These are phyloP conservation scores for Neonectria punicea DNA, from an alignment of 2,329 filamentous ascomycete species.

Conservation along the genomic window DNA sequence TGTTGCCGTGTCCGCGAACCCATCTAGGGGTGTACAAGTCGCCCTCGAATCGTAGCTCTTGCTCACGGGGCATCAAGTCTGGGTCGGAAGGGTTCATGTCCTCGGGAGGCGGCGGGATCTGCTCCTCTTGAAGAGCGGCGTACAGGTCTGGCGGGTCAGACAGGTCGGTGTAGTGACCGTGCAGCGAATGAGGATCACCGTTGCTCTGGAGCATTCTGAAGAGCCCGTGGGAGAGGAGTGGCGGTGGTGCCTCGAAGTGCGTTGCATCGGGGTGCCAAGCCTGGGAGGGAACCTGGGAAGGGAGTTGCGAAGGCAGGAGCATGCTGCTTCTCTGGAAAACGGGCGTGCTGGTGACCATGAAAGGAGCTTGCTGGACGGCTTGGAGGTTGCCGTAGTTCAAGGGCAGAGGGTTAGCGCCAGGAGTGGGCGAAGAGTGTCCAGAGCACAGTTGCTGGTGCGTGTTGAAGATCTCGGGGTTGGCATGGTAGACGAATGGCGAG, in stretches of 20 bases:
- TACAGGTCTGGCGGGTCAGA: constrained; percentile 82
- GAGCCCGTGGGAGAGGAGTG: constrained; percentile 75
- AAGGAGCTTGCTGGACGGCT: constrained; percentile 65
- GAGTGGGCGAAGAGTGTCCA: constrained; percentile 55
- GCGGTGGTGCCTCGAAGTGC: constrained; percentile 68
- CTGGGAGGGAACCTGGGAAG: constrained; percentile 63
- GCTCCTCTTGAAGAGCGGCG: constrained; percentile 78
- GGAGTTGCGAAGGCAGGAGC: constrained; percentile 61
- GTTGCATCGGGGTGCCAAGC: constrained; percentile 61
- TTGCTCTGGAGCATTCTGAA: constrained; percentile 82
- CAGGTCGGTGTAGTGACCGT: constrained; percentile 77
- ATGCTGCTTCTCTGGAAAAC: constrained; percentile 67
- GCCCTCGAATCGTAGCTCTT: constrained; percentile 80
- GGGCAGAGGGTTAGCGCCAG: constrained; percentile 59
- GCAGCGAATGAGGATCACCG: constrained; percentile 73
- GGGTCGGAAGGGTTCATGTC: constrained; percentile 85
- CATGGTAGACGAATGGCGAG: constrained; percentile 71
- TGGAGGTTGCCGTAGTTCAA: constrained; percentile 66
- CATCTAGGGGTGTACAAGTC: constrained; percentile 86
- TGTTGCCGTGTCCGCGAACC: constrained; percentile 87
- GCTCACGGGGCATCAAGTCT: constrained; percentile 80
- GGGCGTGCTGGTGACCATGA: constrained; percentile 63
- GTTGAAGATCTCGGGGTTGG: constrained; percentile 68
- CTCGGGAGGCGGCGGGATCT: constrained; percentile 77
- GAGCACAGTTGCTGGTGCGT: constrained; percentile 63